Percentiles rank a stretch among this genome's conserved stretches.
These are phyloP conservation scores for Cudoniella acicularis DNA, from an alignment of 495 filamentous ascomycete species.

Conservation along the genomic window DNA sequence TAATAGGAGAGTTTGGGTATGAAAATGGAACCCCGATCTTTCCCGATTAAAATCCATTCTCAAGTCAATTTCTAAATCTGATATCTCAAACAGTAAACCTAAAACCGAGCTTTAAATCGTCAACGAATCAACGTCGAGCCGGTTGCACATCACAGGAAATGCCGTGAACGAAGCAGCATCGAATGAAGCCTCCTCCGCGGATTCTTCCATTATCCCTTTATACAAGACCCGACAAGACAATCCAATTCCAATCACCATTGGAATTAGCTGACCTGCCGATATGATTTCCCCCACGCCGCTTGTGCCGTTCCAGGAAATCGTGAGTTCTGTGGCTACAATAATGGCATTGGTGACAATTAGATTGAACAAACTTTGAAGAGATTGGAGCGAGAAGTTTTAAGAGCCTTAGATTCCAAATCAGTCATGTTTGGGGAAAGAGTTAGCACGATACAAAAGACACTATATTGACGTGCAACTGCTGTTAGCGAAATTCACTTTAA, in stretches of 20 bases:
- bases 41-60: too few relatives aligned
- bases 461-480: background rate
- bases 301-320: conserved; percentile 36
- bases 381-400: conserved; percentile 2
- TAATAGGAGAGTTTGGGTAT: too few relatives aligned
- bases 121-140: too few relatives aligned
- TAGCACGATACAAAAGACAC: background rate
- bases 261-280: conserved; percentile 34
- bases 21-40: too few relatives aligned
- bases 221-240: background rate
- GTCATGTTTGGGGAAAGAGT: background rate
- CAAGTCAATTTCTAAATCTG: too few relatives aligned
- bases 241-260: conserved; percentile 28
- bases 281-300: conserved; percentile 23
- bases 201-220: too few relatives aligned
- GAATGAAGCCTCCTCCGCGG: too few relatives aligned
- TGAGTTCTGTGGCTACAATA: conserved; percentile 35
- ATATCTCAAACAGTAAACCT: too few relatives aligned
- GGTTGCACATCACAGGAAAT: too few relatives aligned
- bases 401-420: background rate
- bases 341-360: conserved; percentile 27
- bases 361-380: conserved; percentile 27
- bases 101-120: too few relatives aligned
- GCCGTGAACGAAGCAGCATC: too few relatives aligned
- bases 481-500: too few relatives aligned